A percentile compares a stretch with the other conserved stretches of the same genome.
These are phyloP conservation scores for Sparassis latifolia DNA, from an alignment of 1,284 basidiomycete species.

Conservation along the genomic window DNA sequence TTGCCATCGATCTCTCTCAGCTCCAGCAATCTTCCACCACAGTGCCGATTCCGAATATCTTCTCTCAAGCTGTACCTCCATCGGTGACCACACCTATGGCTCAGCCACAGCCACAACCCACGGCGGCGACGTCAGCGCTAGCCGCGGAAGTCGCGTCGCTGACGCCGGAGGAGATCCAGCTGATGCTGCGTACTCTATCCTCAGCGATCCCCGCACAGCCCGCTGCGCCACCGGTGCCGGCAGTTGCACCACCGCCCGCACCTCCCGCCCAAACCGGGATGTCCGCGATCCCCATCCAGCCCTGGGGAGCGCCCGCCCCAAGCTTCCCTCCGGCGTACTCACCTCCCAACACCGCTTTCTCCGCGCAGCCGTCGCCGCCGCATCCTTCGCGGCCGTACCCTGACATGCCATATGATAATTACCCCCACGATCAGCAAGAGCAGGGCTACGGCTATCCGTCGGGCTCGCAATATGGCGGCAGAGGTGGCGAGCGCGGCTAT, in stretches of 20 bases:
- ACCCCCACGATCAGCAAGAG: slow-evolving; percentile 12
- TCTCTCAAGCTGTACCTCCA: slow-evolving; percentile 2
- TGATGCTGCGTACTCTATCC: slow-evolving; percentile 43
- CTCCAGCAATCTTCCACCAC: slow-evolving; percentile 6
- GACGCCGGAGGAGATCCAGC: slow-evolving; percentile 56
- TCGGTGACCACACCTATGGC: background rate
- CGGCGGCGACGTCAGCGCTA: slow-evolving; percentile 14
- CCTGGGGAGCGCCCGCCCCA: slow-evolving; percentile 3
- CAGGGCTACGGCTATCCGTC: slow-evolving; percentile 2
- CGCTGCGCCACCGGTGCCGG: slow-evolving; percentile 2
- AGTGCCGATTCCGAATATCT: slow-evolving; percentile 11
- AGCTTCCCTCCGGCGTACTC: slow-evolving; percentile 4
- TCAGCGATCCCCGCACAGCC: slow-evolving; percentile 4
- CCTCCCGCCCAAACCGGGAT: background rate
- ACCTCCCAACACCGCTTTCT: slow-evolving; percentile 3
- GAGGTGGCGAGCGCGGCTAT: slow-evolving; percentile 16
- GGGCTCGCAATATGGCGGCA: slow-evolving; percentile 3
- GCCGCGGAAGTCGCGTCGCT: slow-evolving; percentile 48
- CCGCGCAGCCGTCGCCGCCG: slow-evolving; percentile 2
- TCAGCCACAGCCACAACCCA: background rate
- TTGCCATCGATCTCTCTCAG: slow-evolving; percentile 8
- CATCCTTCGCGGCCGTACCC: slow-evolving; percentile 2
- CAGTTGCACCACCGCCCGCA: background rate
- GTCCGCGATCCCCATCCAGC: slow-evolving; percentile 1
- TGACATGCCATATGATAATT: slow-evolving; percentile 7